Evolutionary conservation across 257 asterid genomes (phyloP), one percentile per base, ranked within the genome.

Genomic region (Capsicum baccatum): DNA sequence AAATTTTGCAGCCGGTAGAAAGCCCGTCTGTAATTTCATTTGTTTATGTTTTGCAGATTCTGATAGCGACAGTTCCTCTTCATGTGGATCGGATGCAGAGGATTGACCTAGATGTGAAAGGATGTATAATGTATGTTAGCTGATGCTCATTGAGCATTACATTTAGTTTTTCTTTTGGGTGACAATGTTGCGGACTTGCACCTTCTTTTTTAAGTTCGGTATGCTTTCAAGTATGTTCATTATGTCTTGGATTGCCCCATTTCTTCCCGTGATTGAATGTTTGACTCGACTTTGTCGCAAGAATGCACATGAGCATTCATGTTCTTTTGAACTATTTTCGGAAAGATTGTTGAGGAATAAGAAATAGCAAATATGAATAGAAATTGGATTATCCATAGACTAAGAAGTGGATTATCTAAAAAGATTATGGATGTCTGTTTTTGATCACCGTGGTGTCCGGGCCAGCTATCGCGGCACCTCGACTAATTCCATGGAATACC

Each of bases 51-150:
- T 83, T 62, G 73, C 89, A 92, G 94, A 91, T 85, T 89, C 92
- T 12, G 94, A 89, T 79, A 89, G 92, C 15, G 90, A 86, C 58
- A 89, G 91, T 79, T 90, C 94, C 83, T 92, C 94, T 12, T 86
- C 76, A 17, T 84, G 84, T 86, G 93, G 89, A 79, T 90, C 92
- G 4, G 95, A 91, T 84, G 91, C 90, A 17, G 88, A 81, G 66
- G 89, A 87, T 52, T 90, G 92, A 54, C 92, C 91, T 54, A 87
- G 76, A 83, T 90, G 14, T 87, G 87, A 87, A 84, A 73, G 74
- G 10, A 21, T 69, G 26, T 56, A 21, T 64, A 17, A n/a, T 3
- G 39, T 47, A n/a, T 5, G 58, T 71, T 26, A 26, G 33, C 33
- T 11, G 12, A 42, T 11, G 12, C 13, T 68, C 79, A 9, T 70